These are phyloP conservation scores for Diaporthe ilicicola DNA, from an alignment of 2,329 filamentous ascomycete genomes.

Conservation along the genomic window DNA sequence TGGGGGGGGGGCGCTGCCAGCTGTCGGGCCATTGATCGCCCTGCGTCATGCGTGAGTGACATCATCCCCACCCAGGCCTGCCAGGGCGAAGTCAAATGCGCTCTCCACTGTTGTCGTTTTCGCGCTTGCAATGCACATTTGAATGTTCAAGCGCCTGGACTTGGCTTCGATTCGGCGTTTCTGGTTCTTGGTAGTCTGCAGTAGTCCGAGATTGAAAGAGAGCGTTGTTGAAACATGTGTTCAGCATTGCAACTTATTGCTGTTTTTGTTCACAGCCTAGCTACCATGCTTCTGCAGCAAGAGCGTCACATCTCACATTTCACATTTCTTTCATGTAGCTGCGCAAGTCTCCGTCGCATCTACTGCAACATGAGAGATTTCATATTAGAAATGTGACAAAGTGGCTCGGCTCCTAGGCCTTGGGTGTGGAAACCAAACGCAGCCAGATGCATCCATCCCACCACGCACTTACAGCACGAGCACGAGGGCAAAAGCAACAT, in stretches of 20 bases:
- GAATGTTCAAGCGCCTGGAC: not conserved
- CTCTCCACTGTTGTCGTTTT: not conserved
- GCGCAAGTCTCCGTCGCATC: not conserved
- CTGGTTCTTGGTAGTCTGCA: not conserved
- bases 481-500: too few relatives aligned
- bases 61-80: conserved; percentile 7
- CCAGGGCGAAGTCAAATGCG: not conserved
- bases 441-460: too few relatives aligned
- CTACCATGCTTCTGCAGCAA: not conserved
- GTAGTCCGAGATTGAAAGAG: not conserved
- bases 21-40: not conserved
- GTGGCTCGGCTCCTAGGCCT: not conserved
- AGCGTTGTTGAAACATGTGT: not conserved
- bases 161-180: conserved; percentile 7
- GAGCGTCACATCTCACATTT: not conserved
- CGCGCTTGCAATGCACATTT: not conserved
- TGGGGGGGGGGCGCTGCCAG: conserved; percentile 11
- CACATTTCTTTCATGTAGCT: too few relatives aligned
- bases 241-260: not conserved
- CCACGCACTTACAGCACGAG: too few relatives aligned
- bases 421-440: not conserved
- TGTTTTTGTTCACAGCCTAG: not conserved
- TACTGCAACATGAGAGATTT: not conserved
- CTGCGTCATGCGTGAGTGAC: conserved; percentile 17
- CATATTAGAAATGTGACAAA: not conserved